Conservation (phyloP, 768 basidiomycete species). For the Leccinum subgranulosum region DNA sequence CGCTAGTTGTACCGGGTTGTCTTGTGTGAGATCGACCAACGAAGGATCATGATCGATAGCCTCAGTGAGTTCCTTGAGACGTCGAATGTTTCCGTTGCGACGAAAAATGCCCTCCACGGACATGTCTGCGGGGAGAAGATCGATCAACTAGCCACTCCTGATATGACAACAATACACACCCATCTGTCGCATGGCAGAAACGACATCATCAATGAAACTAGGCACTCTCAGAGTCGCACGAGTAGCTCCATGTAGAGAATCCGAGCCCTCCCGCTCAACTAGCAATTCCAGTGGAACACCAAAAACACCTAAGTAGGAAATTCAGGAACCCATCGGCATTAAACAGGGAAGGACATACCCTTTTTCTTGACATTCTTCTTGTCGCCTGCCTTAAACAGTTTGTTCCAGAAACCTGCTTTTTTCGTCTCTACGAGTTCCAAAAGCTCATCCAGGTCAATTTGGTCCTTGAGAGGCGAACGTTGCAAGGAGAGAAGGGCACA, state of each 20-base stretch:
- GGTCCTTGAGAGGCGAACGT: slow-evolving; percentile 73
- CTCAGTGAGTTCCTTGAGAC: slow-evolving; percentile 87
- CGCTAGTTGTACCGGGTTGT: slow-evolving; percentile 96
- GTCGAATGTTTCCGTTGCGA: slow-evolving; percentile 95
- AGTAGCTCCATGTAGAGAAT: slow-evolving; percentile 89
- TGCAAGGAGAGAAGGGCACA: slow-evolving; percentile 80
- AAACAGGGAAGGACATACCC: slow-evolving; percentile 43
- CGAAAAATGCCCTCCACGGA: slow-evolving; percentile 98
- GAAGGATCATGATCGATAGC: slow-evolving; percentile 92
- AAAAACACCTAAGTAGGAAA: slow-evolving; percentile 69
- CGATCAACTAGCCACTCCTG: neutral
- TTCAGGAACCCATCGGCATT: slow-evolving; percentile 7
- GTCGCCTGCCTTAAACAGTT: slow-evolving; percentile 86
- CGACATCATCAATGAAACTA: slow-evolving; percentile 96
- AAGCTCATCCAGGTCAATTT: slow-evolving; percentile 89
- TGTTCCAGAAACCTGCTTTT: slow-evolving; percentile 95
- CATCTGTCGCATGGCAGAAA: slow-evolving; percentile 99
- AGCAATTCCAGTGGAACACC: slow-evolving; percentile 89
- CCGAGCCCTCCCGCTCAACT: slow-evolving; percentile 93
- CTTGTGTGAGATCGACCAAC: slow-evolving; percentile 87
- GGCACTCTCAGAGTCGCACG: slow-evolving; percentile 83
- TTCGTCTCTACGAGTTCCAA: slow-evolving; percentile 89
- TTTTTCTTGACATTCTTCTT: slow-evolving; percentile 93
- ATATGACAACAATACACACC: slow-evolving; percentile 48
- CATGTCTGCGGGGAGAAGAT: slow-evolving; percentile 66